A percentile compares a stretch with the other conserved stretches of the same genome.
These are phyloP conservation scores for Trichosporon asahii DNA, from an alignment of 1,284 basidiomycete species.

Conservation along the genomic window DNA sequence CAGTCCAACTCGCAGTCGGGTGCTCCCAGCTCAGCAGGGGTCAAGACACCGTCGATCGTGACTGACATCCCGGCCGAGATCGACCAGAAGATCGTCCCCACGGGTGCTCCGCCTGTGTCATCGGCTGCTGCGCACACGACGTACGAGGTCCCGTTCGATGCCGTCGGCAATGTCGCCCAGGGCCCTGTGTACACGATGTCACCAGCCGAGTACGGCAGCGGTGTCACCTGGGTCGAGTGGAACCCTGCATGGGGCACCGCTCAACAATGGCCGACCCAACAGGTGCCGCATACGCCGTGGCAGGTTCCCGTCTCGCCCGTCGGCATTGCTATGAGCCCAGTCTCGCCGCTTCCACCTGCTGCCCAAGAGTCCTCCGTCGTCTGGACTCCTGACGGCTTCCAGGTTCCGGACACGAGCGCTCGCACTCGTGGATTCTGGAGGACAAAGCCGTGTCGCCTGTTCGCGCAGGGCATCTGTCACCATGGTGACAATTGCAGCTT, in stretches of 20 bases:
- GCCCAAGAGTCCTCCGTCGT: not conserved
- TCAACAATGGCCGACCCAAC: not conserved
- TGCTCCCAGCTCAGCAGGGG: not conserved
- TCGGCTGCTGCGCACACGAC: not conserved
- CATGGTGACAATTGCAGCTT: constrained; percentile 47
- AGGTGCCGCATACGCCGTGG: not conserved
- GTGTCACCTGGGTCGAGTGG: not conserved
- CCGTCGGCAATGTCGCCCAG: not conserved
- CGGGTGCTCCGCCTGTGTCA: not conserved
- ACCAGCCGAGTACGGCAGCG: not conserved
- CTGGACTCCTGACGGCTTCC: not conserved
- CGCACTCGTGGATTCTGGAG: constrained; percentile 32
- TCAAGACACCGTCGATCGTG: not conserved
- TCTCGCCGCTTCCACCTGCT: not conserved
- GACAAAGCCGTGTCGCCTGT: constrained; percentile 44
- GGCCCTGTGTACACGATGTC: not conserved
- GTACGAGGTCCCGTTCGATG: not conserved
- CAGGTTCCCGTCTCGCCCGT: not conserved
- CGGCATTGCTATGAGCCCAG: not conserved
- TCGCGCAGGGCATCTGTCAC: constrained; percentile 42
- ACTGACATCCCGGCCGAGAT: not conserved
- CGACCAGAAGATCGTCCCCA: not conserved
- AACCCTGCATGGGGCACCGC: not conserved
- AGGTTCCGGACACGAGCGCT: constrained; percentile 20
- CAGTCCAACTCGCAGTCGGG: not conserved